Evolutionary conservation across 306 rosid species (phyloP).

Genomic region (Cucumis cinereus): DNA sequence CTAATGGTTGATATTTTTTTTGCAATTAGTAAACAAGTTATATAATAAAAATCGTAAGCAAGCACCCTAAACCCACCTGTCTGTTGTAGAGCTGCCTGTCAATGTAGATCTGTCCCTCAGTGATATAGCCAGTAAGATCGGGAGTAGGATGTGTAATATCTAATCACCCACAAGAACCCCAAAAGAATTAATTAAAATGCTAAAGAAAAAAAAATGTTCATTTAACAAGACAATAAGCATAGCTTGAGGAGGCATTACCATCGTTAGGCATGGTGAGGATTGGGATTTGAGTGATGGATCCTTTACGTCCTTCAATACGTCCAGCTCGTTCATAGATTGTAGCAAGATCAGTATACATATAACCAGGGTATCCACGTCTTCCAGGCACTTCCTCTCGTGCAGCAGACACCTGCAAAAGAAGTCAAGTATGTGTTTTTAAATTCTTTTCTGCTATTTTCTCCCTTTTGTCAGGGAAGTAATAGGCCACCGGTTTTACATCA

Average conservation of each 20-base stretch:
- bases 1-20: not conserved
- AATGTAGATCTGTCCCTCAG: conserved; percentile 96
- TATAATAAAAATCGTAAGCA: not conserved
- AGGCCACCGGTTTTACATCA: too few species aligned
- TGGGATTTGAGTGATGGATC: conserved; percentile 98
- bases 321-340: conserved; percentile 99
- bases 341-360: conserved; percentile 99
- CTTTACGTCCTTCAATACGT: conserved; percentile 96
- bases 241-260: conserved; percentile 32
- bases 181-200: not conserved
- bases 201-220: conserved; percentile 2
- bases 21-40: not conserved
- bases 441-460: not conserved
- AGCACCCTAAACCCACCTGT: conserved; percentile 44
- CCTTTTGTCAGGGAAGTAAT: not conserved
- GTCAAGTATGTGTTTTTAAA: not conserved
- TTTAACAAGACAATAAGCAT: conserved; percentile 6
- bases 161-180: conserved; percentile 14
- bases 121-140: conserved; percentile 96
- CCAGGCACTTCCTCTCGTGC: conserved; percentile 99
- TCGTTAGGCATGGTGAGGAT: conserved; percentile 98
- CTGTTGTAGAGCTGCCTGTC: conserved; percentile 94
- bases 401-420: conserved; percentile 75
- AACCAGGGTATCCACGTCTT: conserved; percentile 99
- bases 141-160: conserved; percentile 99